A percentile compares a stretch with the other conserved stretches of the same genome.
phyloP scores from a whole-genome alignment of 306 rosid genomes.

The Lathyrus aphaca region DNA sequence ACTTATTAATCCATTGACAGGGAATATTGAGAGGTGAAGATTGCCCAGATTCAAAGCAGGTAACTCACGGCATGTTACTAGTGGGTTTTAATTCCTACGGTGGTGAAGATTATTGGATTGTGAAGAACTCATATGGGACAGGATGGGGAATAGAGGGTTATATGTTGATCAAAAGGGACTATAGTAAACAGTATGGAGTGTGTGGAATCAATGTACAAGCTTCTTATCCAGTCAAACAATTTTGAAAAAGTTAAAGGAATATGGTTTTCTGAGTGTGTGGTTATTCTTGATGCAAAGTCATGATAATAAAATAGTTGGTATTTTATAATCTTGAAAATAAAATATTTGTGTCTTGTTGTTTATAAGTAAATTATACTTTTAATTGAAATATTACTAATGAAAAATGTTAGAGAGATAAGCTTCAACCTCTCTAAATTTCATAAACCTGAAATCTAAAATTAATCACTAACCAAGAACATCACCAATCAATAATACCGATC shows the following conservation, averaged over 20 bases:
- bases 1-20: slow-evolving; percentile 23
- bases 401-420: too few species aligned
- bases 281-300: too few species aligned
- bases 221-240: background rate
- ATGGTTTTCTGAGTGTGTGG: background rate
- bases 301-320: too few species aligned
- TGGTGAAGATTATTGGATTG: slow-evolving; percentile 61
- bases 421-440: too few species aligned
- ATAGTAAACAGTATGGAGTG: slow-evolving; percentile 19
- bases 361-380: too few species aligned
- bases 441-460: too few species aligned
- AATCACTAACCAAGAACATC: too few species aligned
- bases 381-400: too few species aligned
- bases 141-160: slow-evolving; percentile 61
- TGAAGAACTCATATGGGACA: slow-evolving; percentile 63
- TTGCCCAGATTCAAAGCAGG: background rate
- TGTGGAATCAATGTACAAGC: slow-evolving; percentile 22
- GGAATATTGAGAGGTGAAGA: slow-evolving; percentile 53
- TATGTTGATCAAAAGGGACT: slow-evolving; percentile 52
- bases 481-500: too few species aligned
- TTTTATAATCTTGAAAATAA: too few species aligned
- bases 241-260: background rate
- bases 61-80: slow-evolving; percentile 37
- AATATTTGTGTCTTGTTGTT: too few species aligned
- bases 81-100: slow-evolving; percentile 51